Conservation (phyloP, 2,329 filamentous ascomycete species). For the Alternaria tenuissima region DNA sequence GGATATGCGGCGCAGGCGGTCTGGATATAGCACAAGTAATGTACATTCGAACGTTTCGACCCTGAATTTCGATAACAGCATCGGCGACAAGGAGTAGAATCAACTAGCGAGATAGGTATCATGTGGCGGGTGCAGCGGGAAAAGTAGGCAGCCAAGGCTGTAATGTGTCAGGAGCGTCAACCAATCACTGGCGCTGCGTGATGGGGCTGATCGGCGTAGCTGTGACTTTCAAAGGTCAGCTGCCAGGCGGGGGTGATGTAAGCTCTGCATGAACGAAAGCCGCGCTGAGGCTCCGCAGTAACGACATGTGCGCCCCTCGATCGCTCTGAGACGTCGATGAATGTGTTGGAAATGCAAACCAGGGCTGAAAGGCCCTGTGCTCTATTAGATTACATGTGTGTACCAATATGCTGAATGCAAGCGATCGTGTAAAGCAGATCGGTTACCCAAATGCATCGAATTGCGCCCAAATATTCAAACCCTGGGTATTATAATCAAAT, state of each 20-base stretch:
- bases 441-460: constrained; percentile 1
- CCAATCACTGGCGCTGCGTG: constrained; percentile 9
- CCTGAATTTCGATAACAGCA: not conserved
- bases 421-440: constrained; percentile 11
- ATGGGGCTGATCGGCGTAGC: constrained; percentile 19
- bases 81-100: not conserved
- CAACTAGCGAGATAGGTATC: not conserved
- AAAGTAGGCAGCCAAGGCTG: constrained; percentile 4
- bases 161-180: not conserved
- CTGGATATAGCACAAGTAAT: constrained; percentile 5
- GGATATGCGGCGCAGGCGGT: constrained; percentile 29
- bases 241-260: constrained; percentile 21
- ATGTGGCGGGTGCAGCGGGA: constrained; percentile 2
- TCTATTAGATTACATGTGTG: constrained; percentile 22
- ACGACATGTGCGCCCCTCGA: constrained; percentile 10
- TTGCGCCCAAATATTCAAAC: constrained; percentile 14
- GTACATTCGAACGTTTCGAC: constrained; percentile 1
- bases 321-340: constrained; percentile 7
- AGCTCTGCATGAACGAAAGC: constrained; percentile 16
- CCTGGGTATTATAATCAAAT: constrained; percentile 21
- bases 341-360: constrained; percentile 6
- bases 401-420: constrained; percentile 15
- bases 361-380: constrained; percentile 6
- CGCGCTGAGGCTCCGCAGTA: constrained; percentile 26
- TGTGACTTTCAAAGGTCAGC: constrained; percentile 23